Conservation (phyloP, 2,329 filamentous ascomycete genomes). For the Aspergillus sp. region DNA sequence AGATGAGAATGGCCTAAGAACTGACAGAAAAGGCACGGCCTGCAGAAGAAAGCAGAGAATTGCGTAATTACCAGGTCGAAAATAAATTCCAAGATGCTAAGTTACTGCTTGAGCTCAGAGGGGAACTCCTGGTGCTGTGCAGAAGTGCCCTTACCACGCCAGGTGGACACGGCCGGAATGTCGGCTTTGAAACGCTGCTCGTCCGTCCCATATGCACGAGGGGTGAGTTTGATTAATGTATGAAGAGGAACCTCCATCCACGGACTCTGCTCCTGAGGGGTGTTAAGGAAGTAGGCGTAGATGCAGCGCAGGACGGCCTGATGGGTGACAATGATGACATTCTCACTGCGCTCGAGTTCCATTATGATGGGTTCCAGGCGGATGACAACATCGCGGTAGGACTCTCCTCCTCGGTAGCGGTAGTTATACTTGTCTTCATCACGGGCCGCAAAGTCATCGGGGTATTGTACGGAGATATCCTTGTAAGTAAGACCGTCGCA, state of each 20-base stretch:
- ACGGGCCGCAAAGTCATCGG: slow-evolving; percentile 88
- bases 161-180: slow-evolving; percentile 93
- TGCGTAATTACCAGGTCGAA: not conserved
- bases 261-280: slow-evolving; percentile 80
- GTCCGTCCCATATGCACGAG: slow-evolving; percentile 85
- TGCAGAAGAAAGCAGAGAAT: slow-evolving; percentile 1
- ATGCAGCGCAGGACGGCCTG: slow-evolving; percentile 95
- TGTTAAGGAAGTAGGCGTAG: slow-evolving; percentile 98
- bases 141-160: slow-evolving; percentile 85
- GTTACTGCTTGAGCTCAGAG: slow-evolving; percentile 12
- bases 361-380: slow-evolving; percentile 98
- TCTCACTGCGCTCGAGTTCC: slow-evolving; percentile 92
- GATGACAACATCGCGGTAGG: slow-evolving; percentile 93
- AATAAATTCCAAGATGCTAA: not conserved
- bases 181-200: slow-evolving; percentile 81
- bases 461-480: slow-evolving; percentile 83
- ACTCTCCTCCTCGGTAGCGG: slow-evolving; percentile 92
- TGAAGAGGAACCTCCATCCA: slow-evolving; percentile 99
- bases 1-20: not conserved
- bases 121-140: slow-evolving; percentile 65
- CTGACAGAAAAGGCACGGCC: slow-evolving; percentile 6
- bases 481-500: slow-evolving; percentile 96
- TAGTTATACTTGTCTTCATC: slow-evolving; percentile 99
- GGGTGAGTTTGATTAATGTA: slow-evolving; percentile 92
- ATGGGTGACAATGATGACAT: slow-evolving; percentile 96